Percentiles rank a stretch among this genome's conserved stretches.
phyloP scores from a whole-genome alignment of 2,329 filamentous ascomycete genomes.

The Colletotrichum theobromicola region DNA sequence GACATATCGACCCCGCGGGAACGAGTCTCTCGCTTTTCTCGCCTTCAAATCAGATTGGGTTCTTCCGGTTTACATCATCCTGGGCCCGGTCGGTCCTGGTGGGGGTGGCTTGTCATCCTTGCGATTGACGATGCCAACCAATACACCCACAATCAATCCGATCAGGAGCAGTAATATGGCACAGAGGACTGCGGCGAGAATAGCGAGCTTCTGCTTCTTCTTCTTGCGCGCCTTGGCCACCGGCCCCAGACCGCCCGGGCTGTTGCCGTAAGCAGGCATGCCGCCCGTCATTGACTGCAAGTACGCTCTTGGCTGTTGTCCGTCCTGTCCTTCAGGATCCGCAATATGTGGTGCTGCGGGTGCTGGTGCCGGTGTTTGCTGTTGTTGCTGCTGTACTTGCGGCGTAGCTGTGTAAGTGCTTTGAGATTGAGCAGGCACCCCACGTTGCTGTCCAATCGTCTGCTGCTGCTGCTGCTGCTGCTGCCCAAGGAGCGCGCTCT shows the following conservation, averaged over 20 bases:
- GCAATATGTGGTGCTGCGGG: slow-evolving; percentile 1
- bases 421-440: not conserved
- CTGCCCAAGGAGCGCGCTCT: slow-evolving; percentile 1
- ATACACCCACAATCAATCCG: slow-evolving; percentile 19
- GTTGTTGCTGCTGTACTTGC: not conserved
- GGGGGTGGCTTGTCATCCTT: slow-evolving; percentile 3
- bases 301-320: not conserved
- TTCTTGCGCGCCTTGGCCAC: slow-evolving; percentile 14
- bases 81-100: not conserved
- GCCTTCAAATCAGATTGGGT: not conserved
- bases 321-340: not conserved
- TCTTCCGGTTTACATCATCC: not conserved
- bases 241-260: slow-evolving; percentile 8
- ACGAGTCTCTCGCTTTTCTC: not conserved
- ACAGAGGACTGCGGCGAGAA: slow-evolving; percentile 5
- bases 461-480: not conserved
- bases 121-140: slow-evolving; percentile 14
- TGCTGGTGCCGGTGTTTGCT: not conserved
- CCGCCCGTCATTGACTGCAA: slow-evolving; percentile 19
- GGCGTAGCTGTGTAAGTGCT: not conserved
- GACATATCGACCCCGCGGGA: not conserved
- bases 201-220: slow-evolving; percentile 18
- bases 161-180: slow-evolving; percentile 18
- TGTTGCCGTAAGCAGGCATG: slow-evolving; percentile 13
- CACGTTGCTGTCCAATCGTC: not conserved